phyloP scores from a whole-genome alignment of 805 yeast species.

The Candida nonsorbophila region DNA sequence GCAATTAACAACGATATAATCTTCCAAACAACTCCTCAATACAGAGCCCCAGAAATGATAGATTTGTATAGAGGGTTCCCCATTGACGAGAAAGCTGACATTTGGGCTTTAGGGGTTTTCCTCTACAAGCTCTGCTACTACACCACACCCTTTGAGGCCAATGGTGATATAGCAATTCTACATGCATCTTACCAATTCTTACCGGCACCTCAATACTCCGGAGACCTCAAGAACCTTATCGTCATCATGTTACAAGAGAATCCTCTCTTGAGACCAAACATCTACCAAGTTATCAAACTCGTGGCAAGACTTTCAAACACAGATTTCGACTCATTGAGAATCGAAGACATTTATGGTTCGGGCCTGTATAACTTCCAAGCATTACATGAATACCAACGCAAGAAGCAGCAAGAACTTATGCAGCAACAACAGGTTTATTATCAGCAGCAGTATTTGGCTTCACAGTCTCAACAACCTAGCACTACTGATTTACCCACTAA shows the following conservation, averaged over 20 bases:
- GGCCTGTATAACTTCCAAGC: conserved; percentile 58
- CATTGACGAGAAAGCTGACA: conserved; percentile 86
- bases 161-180: conserved; percentile 78
- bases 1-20: conserved; percentile 78
- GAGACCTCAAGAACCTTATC: conserved; percentile 68
- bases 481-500: background rate
- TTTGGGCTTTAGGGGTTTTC: conserved; percentile 95
- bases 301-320: conserved; percentile 46
- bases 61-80: conserved; percentile 80
- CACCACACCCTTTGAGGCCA: conserved; percentile 92
- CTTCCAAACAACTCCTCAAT: conserved; percentile 93
- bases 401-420: conserved; percentile 26
- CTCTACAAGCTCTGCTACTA: conserved; percentile 86
- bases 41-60: conserved; percentile 93
- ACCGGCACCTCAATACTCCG: conserved; percentile 60
- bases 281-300: conserved; percentile 71
- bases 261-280: conserved; percentile 79
- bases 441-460: conserved; percentile 28
- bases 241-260: conserved; percentile 77
- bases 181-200: conserved; percentile 83
- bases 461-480: conserved; percentile 1
- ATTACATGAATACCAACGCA: conserved; percentile 45
- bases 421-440: conserved; percentile 35
- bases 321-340: conserved; percentile 21
- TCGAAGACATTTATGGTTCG: conserved; percentile 41